These are phyloP conservation scores for Trichoderma atroviride DNA, from an alignment of 2,329 filamentous ascomycete genomes.

Conservation along the genomic window DNA sequence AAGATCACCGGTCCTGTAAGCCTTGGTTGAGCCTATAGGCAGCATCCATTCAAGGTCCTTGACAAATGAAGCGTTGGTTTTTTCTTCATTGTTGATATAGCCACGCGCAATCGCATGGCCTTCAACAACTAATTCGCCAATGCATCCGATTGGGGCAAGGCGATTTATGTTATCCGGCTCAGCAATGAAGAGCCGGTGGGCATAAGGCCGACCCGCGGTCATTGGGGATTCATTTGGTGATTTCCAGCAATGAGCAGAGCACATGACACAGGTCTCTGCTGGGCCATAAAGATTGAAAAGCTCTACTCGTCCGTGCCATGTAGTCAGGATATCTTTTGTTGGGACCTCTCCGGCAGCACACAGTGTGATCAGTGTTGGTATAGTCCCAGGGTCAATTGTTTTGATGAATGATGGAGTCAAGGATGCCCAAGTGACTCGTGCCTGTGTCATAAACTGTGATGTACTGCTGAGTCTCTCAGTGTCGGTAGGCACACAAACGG, in stretches of 20 bases:
- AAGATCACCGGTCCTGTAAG: slow-evolving; percentile 21
- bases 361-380: neutral
- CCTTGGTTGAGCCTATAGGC: neutral
- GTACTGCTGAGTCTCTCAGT: slow-evolving; percentile 26
- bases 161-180: slow-evolving; percentile 25
- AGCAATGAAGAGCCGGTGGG: slow-evolving; percentile 28
- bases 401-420: slow-evolving; percentile 29
- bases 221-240: neutral
- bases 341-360: neutral
- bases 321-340: slow-evolving; percentile 6
- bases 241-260: neutral
- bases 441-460: slow-evolving; percentile 6
- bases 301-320: slow-evolving; percentile 18
- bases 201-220: slow-evolving; percentile 24
- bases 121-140: slow-evolving; percentile 32
- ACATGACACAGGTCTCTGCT: slow-evolving; percentile 20
- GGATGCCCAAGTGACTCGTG: slow-evolving; percentile 7
- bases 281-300: slow-evolving; percentile 27
- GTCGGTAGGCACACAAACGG: slow-evolving; percentile 30
- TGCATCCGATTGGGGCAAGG: slow-evolving; percentile 28
- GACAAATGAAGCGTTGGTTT: slow-evolving; percentile 22
- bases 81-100: slow-evolving; percentile 26
- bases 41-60: slow-evolving; percentile 12
- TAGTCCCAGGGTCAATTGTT: neutral
- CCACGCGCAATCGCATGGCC: slow-evolving; percentile 31